These are phyloP conservation scores for Saturnispora quitensis DNA, from an alignment of 805 yeast genomes.

Conservation along the genomic window DNA sequence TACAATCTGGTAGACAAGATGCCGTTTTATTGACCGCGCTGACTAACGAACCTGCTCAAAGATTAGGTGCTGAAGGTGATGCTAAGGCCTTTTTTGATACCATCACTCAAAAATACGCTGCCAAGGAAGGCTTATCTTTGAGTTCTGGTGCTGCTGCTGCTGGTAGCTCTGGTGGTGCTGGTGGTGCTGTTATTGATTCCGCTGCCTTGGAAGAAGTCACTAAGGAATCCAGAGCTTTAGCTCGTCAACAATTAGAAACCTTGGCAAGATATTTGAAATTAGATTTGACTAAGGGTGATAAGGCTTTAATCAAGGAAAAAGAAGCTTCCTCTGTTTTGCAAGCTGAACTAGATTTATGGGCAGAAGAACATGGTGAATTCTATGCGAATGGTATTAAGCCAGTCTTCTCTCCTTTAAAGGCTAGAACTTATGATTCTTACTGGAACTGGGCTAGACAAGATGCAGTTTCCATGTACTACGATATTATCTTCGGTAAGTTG, in stretches of 20 bases:
- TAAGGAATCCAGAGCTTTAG: conserved; percentile 60
- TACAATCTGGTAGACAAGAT: conserved; percentile 91
- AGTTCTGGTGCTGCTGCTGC: conserved; percentile 54
- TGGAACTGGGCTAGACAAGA: conserved; percentile 99
- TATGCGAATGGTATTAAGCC: conserved; percentile 90
- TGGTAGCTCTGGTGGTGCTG: conserved; percentile 47
- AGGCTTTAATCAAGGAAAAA: conserved; percentile 71
- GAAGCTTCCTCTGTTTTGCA: conserved; percentile 79
- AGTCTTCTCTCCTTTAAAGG: conserved; percentile 82
- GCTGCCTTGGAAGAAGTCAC: conserved; percentile 86
- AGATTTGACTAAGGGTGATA: conserved; percentile 87
- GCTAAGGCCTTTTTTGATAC: conserved; percentile 86
- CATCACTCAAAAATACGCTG: conserved; percentile 76
- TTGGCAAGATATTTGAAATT: conserved; percentile 90
- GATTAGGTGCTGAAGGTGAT: conserved; percentile 79
- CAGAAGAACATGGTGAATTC: conserved; percentile 84
- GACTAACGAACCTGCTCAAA: conserved; percentile 82
- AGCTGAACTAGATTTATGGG: conserved; percentile 85
- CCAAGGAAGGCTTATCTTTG: conserved; percentile 70
- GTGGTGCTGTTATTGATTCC: conserved; percentile 85
- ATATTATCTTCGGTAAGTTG: conserved; percentile 89
- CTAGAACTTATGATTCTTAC: conserved; percentile 92
- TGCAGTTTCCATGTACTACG: conserved; percentile 85
- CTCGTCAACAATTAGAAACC: conserved; percentile 79
- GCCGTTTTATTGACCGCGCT: conserved; percentile 74